Percentiles rank a stretch among this genome's conserved stretches.
phyloP scores from a whole-genome alignment of 2,329 filamentous ascomycete genomes.

The Nannizzia gypsea region DNA sequence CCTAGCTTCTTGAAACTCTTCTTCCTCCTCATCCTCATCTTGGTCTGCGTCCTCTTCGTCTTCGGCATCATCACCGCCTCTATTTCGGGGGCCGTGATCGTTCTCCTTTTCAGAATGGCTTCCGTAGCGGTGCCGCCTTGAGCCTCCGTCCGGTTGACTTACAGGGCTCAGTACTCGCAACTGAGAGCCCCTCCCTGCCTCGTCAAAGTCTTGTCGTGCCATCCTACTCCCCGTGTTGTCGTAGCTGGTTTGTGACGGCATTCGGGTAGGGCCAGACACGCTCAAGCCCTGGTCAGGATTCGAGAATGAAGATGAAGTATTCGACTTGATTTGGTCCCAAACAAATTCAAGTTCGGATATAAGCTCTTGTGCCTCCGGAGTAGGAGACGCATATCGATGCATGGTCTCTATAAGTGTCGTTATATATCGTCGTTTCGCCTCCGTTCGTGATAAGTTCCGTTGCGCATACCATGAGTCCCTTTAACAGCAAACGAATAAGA shows the following conservation, averaged over 20 bases:
- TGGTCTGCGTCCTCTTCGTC: slow-evolving; percentile 26
- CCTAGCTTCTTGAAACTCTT: slow-evolving; percentile 16
- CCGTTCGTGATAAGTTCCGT: slow-evolving; percentile 68
- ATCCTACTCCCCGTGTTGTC: slow-evolving; percentile 27
- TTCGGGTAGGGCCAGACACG: slow-evolving; percentile 17
- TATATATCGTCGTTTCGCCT: slow-evolving; percentile 89
- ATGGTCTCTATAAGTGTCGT: slow-evolving; percentile 91
- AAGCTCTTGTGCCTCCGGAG: slow-evolving; percentile 68
- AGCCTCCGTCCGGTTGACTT: slow-evolving; percentile 64
- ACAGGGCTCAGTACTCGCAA: slow-evolving; percentile 71
- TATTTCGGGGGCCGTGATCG: slow-evolving; percentile 36
- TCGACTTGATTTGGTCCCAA: slow-evolving; percentile 95
- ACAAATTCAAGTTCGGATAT: slow-evolving; percentile 96
- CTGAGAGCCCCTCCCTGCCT: slow-evolving; percentile 40
- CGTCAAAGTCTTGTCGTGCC: slow-evolving; percentile 23
- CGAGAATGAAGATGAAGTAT: slow-evolving; percentile 51
- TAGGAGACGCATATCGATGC: slow-evolving; percentile 83
- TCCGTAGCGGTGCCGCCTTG: slow-evolving; percentile 18
- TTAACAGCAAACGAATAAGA: slow-evolving; percentile 3
- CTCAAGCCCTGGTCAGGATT: slow-evolving; percentile 23
- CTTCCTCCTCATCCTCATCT: slow-evolving; percentile 25
- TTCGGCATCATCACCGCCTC: slow-evolving; percentile 38
- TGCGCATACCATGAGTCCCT: slow-evolving; percentile 93
- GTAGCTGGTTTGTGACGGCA: slow-evolving; percentile 27
- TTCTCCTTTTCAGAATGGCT: slow-evolving; percentile 33